A percentile compares a stretch with the other conserved stretches of the same genome.
phyloP scores from a whole-genome alignment of 192 early-diverging fungal species.

The Coemansia sp. region DNA sequence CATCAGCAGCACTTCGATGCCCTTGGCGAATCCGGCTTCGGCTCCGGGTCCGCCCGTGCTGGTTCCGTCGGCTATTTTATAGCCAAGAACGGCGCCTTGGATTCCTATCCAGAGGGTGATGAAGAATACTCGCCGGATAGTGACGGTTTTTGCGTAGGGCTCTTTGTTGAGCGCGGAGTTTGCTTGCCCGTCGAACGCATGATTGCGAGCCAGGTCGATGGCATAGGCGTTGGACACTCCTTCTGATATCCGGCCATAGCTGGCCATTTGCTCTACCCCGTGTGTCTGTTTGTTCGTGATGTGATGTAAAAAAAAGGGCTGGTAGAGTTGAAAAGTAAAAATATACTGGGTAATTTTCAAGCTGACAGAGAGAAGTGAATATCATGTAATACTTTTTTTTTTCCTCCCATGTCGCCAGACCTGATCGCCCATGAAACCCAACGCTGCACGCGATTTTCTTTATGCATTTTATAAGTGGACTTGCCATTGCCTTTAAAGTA shows the following conservation, averaged over 20 bases:
- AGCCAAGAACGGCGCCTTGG: constrained; percentile 54
- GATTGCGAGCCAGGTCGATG: constrained; percentile 21
- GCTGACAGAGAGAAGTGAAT: neutral
- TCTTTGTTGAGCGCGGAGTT: neutral
- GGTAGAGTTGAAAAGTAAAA: neutral
- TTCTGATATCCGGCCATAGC: neutral
- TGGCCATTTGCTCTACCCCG: neutral
- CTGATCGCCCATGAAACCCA: neutral
- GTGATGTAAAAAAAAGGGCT: neutral
- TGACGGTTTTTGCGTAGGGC: constrained; percentile 10
- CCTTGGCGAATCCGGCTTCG: constrained; percentile 23
- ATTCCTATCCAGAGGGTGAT: constrained; percentile 55
- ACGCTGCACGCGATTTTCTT: neutral
- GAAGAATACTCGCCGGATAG: constrained; percentile 37
- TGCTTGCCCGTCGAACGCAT: constrained; percentile 30
- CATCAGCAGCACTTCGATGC: constrained; percentile 41
- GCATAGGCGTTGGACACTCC: constrained; percentile 3
- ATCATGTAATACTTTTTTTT: neutral
- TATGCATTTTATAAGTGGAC: neutral
- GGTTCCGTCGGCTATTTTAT: constrained; percentile 48
- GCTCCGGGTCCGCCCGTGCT: constrained; percentile 35
- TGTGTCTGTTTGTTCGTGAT: neutral
- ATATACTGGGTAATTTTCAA: neutral
- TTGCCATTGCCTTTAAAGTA: neutral
- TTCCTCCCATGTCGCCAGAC: neutral